Evolutionary conservation across 2,329 filamentous ascomycete species (phyloP).

Genomic region (Myriosclerotinia scirpicola): DNA sequence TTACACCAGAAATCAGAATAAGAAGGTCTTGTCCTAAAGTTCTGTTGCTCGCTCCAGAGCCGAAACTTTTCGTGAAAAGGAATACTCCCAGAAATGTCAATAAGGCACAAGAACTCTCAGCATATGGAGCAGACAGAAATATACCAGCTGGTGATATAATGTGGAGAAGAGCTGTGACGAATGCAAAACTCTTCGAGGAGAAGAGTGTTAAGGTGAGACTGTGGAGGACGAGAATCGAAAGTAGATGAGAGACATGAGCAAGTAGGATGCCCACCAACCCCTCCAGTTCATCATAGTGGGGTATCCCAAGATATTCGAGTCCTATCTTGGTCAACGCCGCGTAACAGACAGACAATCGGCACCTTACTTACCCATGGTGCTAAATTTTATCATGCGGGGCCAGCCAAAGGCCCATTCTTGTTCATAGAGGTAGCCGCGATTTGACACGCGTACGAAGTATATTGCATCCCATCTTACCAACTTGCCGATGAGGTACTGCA

Average conservation of each 20-base stretch:
- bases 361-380: conserved; percentile 31
- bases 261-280: conserved; percentile 62
- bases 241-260: conserved; percentile 72
- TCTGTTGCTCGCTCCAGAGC: conserved; percentile 38
- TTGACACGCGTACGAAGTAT: conserved; percentile 67
- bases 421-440: conserved; percentile 68
- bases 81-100: conserved; percentile 74
- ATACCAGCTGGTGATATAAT: conserved; percentile 83
- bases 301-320: conserved; percentile 36
- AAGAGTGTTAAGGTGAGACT: conserved; percentile 61
- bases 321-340: conserved; percentile 27
- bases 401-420: conserved; percentile 84
- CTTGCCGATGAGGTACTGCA: conserved; percentile 42
- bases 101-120: conserved; percentile 76
- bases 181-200: conserved; percentile 51
- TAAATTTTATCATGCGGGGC: conserved; percentile 45
- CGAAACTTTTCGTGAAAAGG: conserved; percentile 59
- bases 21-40: conserved; percentile 45
- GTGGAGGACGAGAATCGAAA: conserved; percentile 73
- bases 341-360: not conserved
- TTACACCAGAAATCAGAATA: conserved; percentile 61
- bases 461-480: conserved; percentile 80
- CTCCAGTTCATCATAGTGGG: conserved; percentile 43
- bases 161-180: conserved; percentile 72
- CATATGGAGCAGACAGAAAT: conserved; percentile 85